These are phyloP conservation scores for Neurospora sp. DNA, from an alignment of 495 filamentous ascomycete species.

Conservation along the genomic window DNA sequence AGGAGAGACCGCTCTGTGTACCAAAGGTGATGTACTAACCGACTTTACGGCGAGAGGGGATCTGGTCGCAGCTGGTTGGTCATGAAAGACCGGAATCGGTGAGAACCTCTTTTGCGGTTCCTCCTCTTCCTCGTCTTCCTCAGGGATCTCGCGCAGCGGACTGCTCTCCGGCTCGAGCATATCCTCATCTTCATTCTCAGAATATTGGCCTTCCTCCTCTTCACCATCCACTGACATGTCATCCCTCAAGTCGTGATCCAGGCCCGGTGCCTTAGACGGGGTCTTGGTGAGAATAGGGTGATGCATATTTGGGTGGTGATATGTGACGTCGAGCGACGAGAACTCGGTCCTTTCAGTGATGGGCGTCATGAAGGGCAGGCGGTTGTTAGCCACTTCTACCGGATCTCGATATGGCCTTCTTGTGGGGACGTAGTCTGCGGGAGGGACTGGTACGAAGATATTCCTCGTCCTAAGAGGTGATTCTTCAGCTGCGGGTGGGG, in stretches of 20 bases:
- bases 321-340: conserved; percentile 59
- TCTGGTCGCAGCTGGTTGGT: conserved; percentile 27
- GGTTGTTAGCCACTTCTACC: conserved; percentile 66
- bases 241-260: conserved; percentile 5
- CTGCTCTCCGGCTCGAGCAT: conserved; percentile 53
- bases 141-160: conserved; percentile 54
- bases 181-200: conserved; percentile 22
- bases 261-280: conserved; percentile 42
- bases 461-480: conserved; percentile 33
- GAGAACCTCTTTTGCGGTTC: conserved; percentile 28
- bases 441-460: conserved; percentile 56
- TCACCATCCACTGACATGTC: conserved; percentile 13
- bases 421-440: conserved; percentile 73
- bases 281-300: conserved; percentile 46
- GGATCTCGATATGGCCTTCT: conserved; percentile 67
- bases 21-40: background rate
- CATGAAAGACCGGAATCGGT: background rate
- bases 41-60: conserved; percentile 1
- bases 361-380: conserved; percentile 95
- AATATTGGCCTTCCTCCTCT: conserved; percentile 19
- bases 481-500: conserved; percentile 16
- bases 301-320: conserved; percentile 42
- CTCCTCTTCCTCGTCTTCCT: conserved; percentile 27
- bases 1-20: background rate
- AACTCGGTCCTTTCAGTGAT: conserved; percentile 87